These are phyloP conservation scores for Cytidiella melzeri DNA, from an alignment of 768 basidiomycete species.

Conservation along the genomic window DNA sequence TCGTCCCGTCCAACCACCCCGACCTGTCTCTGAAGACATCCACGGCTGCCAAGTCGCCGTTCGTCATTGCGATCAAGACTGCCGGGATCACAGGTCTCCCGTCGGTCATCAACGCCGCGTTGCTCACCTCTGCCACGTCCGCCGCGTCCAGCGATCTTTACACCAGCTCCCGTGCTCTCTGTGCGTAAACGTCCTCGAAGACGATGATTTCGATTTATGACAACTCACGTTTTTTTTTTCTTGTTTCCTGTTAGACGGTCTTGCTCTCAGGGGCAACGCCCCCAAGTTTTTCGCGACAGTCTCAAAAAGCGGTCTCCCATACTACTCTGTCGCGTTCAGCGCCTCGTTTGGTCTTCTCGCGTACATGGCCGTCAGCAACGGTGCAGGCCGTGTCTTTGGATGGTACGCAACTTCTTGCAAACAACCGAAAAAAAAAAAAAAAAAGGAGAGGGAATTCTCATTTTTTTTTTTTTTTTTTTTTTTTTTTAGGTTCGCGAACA, in stretches of 20 bases:
- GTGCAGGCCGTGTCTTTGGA: conserved; percentile 67
- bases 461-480: neutral
- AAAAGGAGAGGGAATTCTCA: no score
- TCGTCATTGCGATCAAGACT: conserved; percentile 82
- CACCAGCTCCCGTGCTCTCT: conserved; percentile 82
- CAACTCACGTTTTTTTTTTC: neutral
- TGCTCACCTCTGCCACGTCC: conserved; percentile 89
- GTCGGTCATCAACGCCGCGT: conserved; percentile 76
- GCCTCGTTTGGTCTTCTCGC: conserved; percentile 64
- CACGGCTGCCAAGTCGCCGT: conserved; percentile 67
- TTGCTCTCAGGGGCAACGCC: conserved; percentile 75
- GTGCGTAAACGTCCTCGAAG: no score
- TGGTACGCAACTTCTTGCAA: conserved; percentile 67
- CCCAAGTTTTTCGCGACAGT: conserved; percentile 73
- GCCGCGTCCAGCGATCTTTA: conserved; percentile 87
- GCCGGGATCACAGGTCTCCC: conserved; percentile 88
- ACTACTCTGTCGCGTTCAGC: conserved; percentile 62
- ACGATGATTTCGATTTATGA: neutral
- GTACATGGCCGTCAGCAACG: conserved; percentile 68
- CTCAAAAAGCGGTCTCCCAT: conserved; percentile 69
- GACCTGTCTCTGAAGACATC: conserved; percentile 46
- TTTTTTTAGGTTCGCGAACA: conserved; percentile 33
- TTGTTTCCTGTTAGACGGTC: conserved; percentile 50
- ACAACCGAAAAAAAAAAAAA: no score
- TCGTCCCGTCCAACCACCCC: conserved; percentile 67